Evolutionary conservation across 2,329 filamentous ascomycete genomes (phyloP).

Genomic region (Aspergillus brasiliensis): DNA sequence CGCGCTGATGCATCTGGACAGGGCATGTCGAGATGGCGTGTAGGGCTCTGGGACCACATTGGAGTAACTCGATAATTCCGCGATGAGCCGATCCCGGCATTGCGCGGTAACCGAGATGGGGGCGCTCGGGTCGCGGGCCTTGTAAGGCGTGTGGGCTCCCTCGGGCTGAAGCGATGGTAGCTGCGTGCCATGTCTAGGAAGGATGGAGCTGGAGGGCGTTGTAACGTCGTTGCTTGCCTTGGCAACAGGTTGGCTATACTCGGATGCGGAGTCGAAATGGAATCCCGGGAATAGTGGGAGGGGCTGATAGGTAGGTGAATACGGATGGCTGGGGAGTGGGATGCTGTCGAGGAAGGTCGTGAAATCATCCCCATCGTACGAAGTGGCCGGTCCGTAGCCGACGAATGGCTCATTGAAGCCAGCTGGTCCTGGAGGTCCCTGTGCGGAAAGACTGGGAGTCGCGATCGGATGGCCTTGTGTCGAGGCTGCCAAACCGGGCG

Average conservation of each 20-base stretch:
- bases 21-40: constrained; percentile 35
- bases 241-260: constrained; percentile 28
- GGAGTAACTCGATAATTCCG: constrained; percentile 24
- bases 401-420: constrained; percentile 26
- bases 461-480: background rate
- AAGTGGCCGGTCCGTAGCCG: constrained; percentile 24
- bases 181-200: constrained; percentile 37
- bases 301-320: constrained; percentile 36
- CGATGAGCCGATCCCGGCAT: constrained; percentile 32
- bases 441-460: background rate
- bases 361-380: constrained; percentile 37
- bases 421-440: constrained; percentile 19
- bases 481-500: background rate
- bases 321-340: constrained; percentile 36
- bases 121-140: constrained; percentile 29
- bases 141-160: constrained; percentile 27
- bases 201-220: constrained; percentile 32
- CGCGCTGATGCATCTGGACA: constrained; percentile 36
- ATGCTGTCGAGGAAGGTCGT: constrained; percentile 40
- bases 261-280: constrained; percentile 25
- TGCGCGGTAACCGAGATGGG: constrained; percentile 35
- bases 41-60: constrained; percentile 32
- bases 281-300: constrained; percentile 35
- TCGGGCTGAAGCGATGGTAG: constrained; percentile 37
- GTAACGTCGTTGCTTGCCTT: constrained; percentile 18